Percentiles rank a stretch among this genome's conserved stretches.
Evolutionary conservation across 345 rosid genomes (phyloP).

Genomic region (Eucalyptus urophylla): DNA sequence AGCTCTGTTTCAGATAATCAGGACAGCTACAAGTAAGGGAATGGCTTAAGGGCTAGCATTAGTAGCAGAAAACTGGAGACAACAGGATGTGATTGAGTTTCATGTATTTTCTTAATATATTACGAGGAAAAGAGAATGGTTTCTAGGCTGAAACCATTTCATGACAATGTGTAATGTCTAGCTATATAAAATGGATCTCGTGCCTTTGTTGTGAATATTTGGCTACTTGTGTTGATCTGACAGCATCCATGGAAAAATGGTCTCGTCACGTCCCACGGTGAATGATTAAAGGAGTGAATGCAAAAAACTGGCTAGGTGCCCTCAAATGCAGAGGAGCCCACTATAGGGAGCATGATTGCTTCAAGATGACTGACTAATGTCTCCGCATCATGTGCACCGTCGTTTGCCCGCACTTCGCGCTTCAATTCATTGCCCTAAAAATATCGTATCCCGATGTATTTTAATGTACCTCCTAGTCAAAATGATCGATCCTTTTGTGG

Average conservation of each 20-base stretch:
- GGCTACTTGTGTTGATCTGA: not conserved
- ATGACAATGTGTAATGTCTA: not conserved
- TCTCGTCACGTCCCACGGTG: not conserved
- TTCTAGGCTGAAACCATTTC: not conserved
- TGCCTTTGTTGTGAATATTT: not conserved
- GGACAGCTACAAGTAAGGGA: slow-evolving; percentile 8
- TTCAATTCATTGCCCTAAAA: not conserved
- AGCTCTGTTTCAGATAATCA: slow-evolving; percentile 31
- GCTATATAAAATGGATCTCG: not conserved
- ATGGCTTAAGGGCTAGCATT: not conserved
- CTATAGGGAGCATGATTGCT: not conserved
- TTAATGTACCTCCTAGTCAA: not conserved
- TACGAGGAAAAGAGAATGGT: not conserved
- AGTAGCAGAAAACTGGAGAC: not conserved
- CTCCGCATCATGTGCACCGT: not conserved
- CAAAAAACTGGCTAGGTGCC: not conserved
- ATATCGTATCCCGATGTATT: not conserved
- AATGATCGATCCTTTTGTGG: not conserved
- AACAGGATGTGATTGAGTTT: not conserved
- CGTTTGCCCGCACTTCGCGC: not conserved
- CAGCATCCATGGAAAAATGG: not conserved
- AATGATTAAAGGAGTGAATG: not conserved
- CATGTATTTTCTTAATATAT: not conserved
- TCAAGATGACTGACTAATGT: not conserved
- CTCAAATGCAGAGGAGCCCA: not conserved